These are phyloP conservation scores for Amaranthus palmeri DNA, from an alignment of 148 eudicot species.

Conservation along the genomic window DNA sequence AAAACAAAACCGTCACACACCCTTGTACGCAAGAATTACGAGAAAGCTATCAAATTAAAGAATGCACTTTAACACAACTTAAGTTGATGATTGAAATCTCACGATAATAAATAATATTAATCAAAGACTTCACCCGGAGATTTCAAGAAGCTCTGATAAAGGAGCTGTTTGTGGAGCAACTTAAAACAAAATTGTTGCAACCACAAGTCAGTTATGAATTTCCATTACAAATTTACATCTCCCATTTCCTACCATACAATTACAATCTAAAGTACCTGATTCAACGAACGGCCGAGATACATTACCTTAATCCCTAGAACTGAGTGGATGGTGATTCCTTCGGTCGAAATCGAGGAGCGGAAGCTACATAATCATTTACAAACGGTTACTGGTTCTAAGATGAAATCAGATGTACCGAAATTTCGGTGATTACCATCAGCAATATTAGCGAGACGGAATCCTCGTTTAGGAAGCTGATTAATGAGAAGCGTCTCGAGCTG, in stretches of 20 bases:
- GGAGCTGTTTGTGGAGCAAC: constrained; percentile 15
- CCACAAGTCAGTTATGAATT: constrained; percentile 14
- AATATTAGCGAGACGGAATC: constrained; percentile 64
- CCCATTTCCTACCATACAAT: constrained; percentile 6
- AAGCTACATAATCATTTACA: constrained; percentile 26
- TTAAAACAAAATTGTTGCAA: constrained; percentile 42
- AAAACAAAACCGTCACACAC: no score
- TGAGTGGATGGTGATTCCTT: background rate
- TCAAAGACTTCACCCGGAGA: no score
- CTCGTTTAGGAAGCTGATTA: constrained; percentile 73
- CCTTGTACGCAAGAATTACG: no score
- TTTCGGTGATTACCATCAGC: constrained; percentile 95
- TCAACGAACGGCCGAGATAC: background rate
- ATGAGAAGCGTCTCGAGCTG: constrained; percentile 86
- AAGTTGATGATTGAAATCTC: no score
- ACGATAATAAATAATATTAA: no score
- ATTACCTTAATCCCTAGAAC: background rate
- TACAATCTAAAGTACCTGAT: background rate
- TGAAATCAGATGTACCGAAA: constrained; percentile 57
- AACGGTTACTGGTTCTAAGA: constrained; percentile 39
- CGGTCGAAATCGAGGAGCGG: background rate
- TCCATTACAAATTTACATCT: constrained; percentile 1
- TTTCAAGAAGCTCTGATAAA: background rate
- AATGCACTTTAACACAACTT: no score
- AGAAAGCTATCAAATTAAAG: no score